Conservation (phyloP, 2,329 filamentous ascomycete species). For the Fusarium avenaceum region DNA sequence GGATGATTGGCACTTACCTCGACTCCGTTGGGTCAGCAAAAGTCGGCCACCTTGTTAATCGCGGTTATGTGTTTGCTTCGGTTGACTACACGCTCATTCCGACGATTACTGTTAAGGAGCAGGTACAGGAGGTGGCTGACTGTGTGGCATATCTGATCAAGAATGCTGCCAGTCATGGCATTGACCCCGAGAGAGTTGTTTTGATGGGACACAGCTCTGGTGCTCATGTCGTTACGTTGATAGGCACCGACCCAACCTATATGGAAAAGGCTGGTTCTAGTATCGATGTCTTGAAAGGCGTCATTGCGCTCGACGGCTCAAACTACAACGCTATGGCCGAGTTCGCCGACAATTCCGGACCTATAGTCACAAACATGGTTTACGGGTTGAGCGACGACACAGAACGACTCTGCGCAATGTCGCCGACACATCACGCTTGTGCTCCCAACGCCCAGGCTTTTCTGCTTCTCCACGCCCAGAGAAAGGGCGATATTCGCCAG, state of each 20-base stretch:
- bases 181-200: not conserved
- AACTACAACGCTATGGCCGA: slow-evolving; percentile 21
- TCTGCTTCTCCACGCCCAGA: slow-evolving; percentile 2
- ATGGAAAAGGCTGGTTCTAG: not conserved
- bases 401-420: not conserved
- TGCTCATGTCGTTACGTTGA: slow-evolving; percentile 1
- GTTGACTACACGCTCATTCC: slow-evolving; percentile 18
- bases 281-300: not conserved
- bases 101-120: not conserved
- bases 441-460: slow-evolving; percentile 6
- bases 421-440: not conserved
- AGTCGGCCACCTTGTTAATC: not conserved
- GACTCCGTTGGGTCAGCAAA: slow-evolving; percentile 13
- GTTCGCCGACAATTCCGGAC: slow-evolving; percentile 1
- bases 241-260: slow-evolving; percentile 14
- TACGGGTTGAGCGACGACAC: not conserved
- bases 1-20: slow-evolving; percentile 15
- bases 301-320: slow-evolving; percentile 9
- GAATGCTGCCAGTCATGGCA: fast-evolving
- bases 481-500: slow-evolving; percentile 5
- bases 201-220: slow-evolving; percentile 26
- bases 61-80: not conserved
- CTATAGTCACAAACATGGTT: slow-evolving; percentile 13
- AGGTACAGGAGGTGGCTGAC: slow-evolving; percentile 15
- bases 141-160: not conserved